Percentiles rank a stretch among this genome's conserved stretches.
These are phyloP conservation scores for Halophytophthora polymorphica DNA, from an alignment of 352 stramenopile genomes.

Conservation along the genomic window DNA sequence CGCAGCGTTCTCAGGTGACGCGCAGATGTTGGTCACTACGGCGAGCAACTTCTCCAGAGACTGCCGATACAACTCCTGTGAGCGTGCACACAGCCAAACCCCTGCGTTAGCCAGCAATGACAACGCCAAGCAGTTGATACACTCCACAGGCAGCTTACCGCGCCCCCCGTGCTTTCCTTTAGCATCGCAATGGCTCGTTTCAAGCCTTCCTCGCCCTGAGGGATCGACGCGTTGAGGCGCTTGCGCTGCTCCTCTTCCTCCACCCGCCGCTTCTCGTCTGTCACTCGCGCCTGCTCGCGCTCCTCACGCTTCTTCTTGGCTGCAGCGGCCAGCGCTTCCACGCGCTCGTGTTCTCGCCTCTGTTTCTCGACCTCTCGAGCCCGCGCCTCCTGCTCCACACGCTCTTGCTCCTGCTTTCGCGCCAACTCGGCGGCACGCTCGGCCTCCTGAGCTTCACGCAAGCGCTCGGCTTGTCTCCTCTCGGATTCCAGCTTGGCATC, in stretches of 20 bases:
- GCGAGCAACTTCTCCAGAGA: constrained; percentile 47
- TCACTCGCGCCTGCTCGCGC: constrained; percentile 25
- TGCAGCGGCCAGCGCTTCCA: constrained; percentile 44
- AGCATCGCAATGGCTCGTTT: constrained; percentile 40
- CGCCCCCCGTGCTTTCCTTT: constrained; percentile 29
- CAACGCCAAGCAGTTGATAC: neutral
- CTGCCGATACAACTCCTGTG: constrained; percentile 28
- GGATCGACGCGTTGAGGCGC: constrained; percentile 30
- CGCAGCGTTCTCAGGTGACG: constrained; percentile 59
- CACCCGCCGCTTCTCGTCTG: constrained; percentile 30
- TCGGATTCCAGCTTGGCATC: constrained; percentile 5
- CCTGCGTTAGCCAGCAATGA: neutral
- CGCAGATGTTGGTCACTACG: constrained; percentile 66
- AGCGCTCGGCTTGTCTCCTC: constrained; percentile 5
- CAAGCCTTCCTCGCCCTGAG: constrained; percentile 41
- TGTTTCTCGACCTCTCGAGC: constrained; percentile 15
- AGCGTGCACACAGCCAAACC: neutral
- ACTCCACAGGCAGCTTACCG: constrained; percentile 12
- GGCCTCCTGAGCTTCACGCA: constrained; percentile 10
- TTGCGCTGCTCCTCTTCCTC: constrained; percentile 31
- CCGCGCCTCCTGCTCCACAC: constrained; percentile 11
- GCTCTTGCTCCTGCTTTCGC: constrained; percentile 19
- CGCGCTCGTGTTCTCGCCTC: constrained; percentile 20
- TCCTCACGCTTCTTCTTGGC: constrained; percentile 60
- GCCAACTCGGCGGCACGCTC: constrained; percentile 14